Base-by-base conservation (phyloP, 2,329 filamentous ascomycete species). In the Pleoardoris graminearum region DNA sequence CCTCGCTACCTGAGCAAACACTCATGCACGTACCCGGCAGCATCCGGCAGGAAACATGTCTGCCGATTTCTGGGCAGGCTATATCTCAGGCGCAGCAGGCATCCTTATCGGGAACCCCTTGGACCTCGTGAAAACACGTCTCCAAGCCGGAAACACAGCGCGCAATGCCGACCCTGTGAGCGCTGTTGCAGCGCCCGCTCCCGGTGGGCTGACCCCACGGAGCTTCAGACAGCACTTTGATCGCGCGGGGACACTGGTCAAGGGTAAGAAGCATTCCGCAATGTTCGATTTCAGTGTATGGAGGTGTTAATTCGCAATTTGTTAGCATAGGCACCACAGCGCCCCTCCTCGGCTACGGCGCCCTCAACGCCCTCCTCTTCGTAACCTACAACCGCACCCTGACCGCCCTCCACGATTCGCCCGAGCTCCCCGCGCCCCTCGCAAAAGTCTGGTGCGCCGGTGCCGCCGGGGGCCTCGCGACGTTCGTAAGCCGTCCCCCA, bases 21-120 rank as follows among this genome's bases (percentile, higher is more conserved):
- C 27, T 27, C 48, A 16, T n/a, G n/a, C 33, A 17, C 45, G 27
- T 16, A 21, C 14, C 23, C 16, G 38, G n/a, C 29, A 33, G 14
- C 30, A 27, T 19, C 16, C n/a, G 19, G 27, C 39, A 36, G 48
- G 32, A 37, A 35, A 21, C 50, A 93, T 94, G 89, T 90, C 89
- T 45, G 85, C 90, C 62, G 92, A 96, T 71, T 97, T 97, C 74
- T 96, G 90, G 89, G 90, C 92, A 52, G 91, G 92, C 66, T 97
- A 96, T 74, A 76, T 94, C 55, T 93, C 89, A 68, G 93, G 93
- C 48, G 91, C 89, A 51, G 80, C 87, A 43, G 90, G 91, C 39
- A 97, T 97, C 64, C 77, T 96, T 42, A 88, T 96, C 55, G 91
- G 93, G 57, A 96, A 96, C 65, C 91, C 91, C 3, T 79, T 97